Evolutionary conservation across 2,329 filamentous ascomycete species (phyloP).

Genomic region (Aspergillus japonicus): DNA sequence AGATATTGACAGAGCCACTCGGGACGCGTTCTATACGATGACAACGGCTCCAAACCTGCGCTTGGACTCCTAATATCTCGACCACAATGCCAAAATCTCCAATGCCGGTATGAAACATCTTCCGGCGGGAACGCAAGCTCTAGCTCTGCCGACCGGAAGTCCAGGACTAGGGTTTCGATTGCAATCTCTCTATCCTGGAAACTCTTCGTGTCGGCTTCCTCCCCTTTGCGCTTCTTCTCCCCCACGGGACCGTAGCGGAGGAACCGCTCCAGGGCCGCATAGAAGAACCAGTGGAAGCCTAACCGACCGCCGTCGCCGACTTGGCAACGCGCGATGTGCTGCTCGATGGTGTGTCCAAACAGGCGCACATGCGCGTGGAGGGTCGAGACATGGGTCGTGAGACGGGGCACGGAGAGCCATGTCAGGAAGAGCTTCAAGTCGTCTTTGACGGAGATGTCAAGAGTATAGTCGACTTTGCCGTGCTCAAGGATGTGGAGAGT

Average conservation of each 20-base stretch:
- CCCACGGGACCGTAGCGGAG: constrained; percentile 14
- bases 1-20: neutral
- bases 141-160: constrained; percentile 7
- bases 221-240: neutral
- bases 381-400: neutral
- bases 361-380: constrained; percentile 5
- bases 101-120: neutral
- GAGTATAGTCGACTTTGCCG: neutral
- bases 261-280: constrained; percentile 17
- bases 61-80: neutral
- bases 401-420: constrained; percentile 9
- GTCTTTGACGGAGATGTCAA: constrained; percentile 4
- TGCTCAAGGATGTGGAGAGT: neutral
- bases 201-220: neutral
- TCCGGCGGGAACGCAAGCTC: constrained; percentile 1
- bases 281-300: constrained; percentile 17
- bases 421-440: constrained; percentile 7
- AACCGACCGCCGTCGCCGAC: constrained; percentile 7
- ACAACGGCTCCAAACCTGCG: neutral
- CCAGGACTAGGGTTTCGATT: constrained; percentile 9
- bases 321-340: neutral
- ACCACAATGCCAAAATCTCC: neutral
- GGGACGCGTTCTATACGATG: neutral
- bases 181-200: neutral
- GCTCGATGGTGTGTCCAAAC: constrained; percentile 4